A percentile compares a stretch with the other conserved stretches of the same genome.
Evolutionary conservation across 129 eudicot species (phyloP).

Genomic region (Flaveria ramosissima): DNA sequence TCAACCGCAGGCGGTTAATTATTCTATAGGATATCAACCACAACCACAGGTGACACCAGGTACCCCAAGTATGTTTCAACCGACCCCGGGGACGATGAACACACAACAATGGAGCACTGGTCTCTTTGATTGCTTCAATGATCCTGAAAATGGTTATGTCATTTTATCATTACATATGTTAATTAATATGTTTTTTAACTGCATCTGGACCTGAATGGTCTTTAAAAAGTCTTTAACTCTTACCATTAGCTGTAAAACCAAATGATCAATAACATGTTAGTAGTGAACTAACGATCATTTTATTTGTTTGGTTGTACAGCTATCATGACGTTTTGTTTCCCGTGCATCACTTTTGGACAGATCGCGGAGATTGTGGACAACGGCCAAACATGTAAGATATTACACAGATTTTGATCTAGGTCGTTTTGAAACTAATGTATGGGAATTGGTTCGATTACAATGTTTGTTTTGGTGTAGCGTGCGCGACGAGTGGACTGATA

Average conservation of each 20-base stretch:
- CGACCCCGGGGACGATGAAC: slow-evolving; percentile 5
- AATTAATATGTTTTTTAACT: no score
- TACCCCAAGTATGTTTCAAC: slow-evolving; percentile 18
- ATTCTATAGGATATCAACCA: no score
- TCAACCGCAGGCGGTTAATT: neutral
- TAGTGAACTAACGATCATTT: no score
- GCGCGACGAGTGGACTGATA: slow-evolving; percentile 46
- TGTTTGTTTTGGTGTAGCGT: slow-evolving; percentile 33
- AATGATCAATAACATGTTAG: no score
- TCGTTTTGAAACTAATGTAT: no score
- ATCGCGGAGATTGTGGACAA: slow-evolving; percentile 60
- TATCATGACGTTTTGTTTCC: slow-evolving; percentile 47
- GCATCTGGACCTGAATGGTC: no score
- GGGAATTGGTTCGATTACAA: neutral
- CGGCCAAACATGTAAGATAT: slow-evolving; percentile 52
- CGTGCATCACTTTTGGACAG: slow-evolving; percentile 69
- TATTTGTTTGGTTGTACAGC: slow-evolving; percentile 39
- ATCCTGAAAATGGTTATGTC: slow-evolving; percentile 36
- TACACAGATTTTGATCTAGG: no score
- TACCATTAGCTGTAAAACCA: no score
- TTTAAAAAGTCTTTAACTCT: no score
- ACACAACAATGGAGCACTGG: slow-evolving; percentile 40
- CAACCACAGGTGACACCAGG: neutral
- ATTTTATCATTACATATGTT: neutral
- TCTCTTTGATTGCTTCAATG: slow-evolving; percentile 38